Evolutionary conservation across 2,329 filamentous ascomycete genomes (phyloP), one percentile per base, ranked within the genome.

Genomic region (Proliferodiscus dingleyae): DNA sequence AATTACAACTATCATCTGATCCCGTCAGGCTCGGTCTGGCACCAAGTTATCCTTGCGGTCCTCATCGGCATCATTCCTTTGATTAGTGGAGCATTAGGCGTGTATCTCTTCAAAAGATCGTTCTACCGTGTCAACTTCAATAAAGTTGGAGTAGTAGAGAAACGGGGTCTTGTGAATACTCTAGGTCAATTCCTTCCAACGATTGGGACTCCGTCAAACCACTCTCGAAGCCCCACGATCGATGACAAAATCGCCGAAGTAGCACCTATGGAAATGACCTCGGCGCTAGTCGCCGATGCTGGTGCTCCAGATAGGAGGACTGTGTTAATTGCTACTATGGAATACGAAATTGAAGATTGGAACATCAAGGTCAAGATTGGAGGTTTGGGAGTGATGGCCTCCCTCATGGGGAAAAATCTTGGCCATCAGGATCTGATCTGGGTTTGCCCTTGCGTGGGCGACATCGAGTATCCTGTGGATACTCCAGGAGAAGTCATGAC

Each of bases 301-400:
- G 34, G 16, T 8, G 11, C 9, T 10, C 4, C 34, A 10, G 23
- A 13, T 21, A 19, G 34, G 10, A 13, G 77, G n/a, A 83, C 74
- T 24, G 75, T 83, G 2, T 70, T 85, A 18, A 82, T 85, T 43
- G 81, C 80, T 10, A 85, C 81, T 5, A 83, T 85, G 78, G 81
- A 85, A 62, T 85, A 85, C 63, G 80, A 85, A 50, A 84, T 85
- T 49, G 78, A 81, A 45, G 81, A 85, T 59, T 85, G 81, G 78
- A 71, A 66, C 3, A 81, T 85, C 65, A 85, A 83, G 64, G 80
- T 85, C 65, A 85, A 85, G 65, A 85, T 85, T 37, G 81, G 81
- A 49, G 81, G 81, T 49, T 69, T 85, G 4, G 81, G 81, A 61
- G 81, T 84, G 50, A 85, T 85, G 81, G 80, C 68, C 24, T 29